phyloP scores from a whole-genome alignment of 2,329 filamentous ascomycete genomes.

The Coniochaeta ligniaria region DNA sequence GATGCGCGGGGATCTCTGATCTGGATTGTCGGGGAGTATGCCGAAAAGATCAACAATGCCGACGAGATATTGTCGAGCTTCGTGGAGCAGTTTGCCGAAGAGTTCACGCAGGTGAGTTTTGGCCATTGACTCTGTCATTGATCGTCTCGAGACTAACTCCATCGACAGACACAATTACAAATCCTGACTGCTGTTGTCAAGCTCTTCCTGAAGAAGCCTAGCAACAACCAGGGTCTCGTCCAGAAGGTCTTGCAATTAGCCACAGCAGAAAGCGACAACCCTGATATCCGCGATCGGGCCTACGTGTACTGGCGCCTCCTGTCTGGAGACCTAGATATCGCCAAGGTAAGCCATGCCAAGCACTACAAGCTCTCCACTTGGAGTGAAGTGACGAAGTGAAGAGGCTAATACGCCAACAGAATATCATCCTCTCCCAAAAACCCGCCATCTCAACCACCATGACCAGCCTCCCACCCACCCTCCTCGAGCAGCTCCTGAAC shows the following conservation, averaged over 20 bases:
- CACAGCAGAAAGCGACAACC: slow-evolving; percentile 93
- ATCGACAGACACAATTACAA: slow-evolving; percentile 79
- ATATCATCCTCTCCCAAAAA: slow-evolving; percentile 87
- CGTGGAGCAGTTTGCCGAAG: slow-evolving; percentile 89
- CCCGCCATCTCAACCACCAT: slow-evolving; percentile 93
- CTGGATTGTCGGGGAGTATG: slow-evolving; percentile 98
- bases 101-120: slow-evolving; percentile 76
- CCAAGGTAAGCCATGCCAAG: slow-evolving; percentile 55
- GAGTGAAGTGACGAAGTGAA: background rate
- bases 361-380: no score
- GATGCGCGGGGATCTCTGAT: slow-evolving; percentile 85
- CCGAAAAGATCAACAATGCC: slow-evolving; percentile 98
- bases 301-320: slow-evolving; percentile 98
- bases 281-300: slow-evolving; percentile 91
- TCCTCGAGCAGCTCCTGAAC: slow-evolving; percentile 82
- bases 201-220: slow-evolving; percentile 92
- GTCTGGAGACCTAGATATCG: slow-evolving; percentile 83
- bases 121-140: no score
- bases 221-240: slow-evolving; percentile 82
- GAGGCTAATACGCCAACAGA: slow-evolving; percentile 39
- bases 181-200: slow-evolving; percentile 97
- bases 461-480: slow-evolving; percentile 71
- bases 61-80: slow-evolving; percentile 88
- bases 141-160: slow-evolving; percentile 7
- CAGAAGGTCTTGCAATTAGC: slow-evolving; percentile 91